Evolutionary conservation across 257 asterid species (phyloP).

Genomic region (Solanum dulcamara): DNA sequence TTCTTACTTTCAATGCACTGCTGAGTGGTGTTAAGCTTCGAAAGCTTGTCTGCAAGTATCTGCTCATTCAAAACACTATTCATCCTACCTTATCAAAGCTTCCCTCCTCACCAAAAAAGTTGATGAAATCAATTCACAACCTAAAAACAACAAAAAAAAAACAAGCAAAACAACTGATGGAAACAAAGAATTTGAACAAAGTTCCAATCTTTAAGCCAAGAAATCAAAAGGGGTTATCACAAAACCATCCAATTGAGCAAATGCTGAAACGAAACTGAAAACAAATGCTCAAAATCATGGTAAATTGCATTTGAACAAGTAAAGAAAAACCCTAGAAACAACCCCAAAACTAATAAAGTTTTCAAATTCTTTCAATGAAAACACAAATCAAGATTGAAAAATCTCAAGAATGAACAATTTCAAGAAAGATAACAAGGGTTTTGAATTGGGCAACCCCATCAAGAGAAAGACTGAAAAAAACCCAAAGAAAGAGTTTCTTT

Average conservation of each 20-base stretch:
- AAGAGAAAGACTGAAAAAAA: background rate
- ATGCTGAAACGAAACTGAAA: constrained; percentile 6
- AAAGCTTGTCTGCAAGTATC: constrained; percentile 81
- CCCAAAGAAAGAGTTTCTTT: background rate
- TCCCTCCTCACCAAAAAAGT: constrained; percentile 14
- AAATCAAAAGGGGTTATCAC: constrained; percentile 15
- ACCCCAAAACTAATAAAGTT: background rate
- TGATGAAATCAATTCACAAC: background rate
- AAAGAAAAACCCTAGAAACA: background rate
- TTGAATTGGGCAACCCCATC: background rate
- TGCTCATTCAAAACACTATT: constrained; percentile 62
- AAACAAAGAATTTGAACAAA: background rate
- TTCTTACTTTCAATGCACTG: constrained; percentile 96
- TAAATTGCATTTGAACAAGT: background rate
- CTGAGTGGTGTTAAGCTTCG: constrained; percentile 80
- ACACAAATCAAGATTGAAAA: background rate
- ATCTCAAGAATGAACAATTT: background rate
- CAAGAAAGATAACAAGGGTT: background rate
- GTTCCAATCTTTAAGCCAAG: constrained; percentile 5
- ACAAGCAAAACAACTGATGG: background rate
- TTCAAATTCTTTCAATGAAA: background rate
- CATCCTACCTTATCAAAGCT: constrained; percentile 38
- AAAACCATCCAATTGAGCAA: constrained; percentile 23
- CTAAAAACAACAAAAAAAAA: background rate
- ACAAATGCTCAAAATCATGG: background rate